phyloP scores from a whole-genome alignment of 257 asterid genomes.

The Primulina huaijiensis region DNA sequence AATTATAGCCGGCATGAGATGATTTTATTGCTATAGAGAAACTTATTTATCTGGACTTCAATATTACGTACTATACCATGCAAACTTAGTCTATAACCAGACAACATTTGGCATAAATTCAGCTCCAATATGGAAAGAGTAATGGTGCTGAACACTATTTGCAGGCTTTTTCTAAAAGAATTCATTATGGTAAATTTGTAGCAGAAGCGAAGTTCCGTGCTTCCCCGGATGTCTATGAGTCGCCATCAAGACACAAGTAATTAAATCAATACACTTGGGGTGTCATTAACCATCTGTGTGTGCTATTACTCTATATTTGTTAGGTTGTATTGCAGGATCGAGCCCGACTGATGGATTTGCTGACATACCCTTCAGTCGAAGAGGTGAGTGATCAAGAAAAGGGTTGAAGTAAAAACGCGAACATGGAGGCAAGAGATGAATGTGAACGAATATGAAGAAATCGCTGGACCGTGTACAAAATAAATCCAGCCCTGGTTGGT shows the following conservation, averaged over 20 bases:
- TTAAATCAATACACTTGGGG: slow-evolving; percentile 17
- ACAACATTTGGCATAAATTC: neutral
- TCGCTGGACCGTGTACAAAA: slow-evolving; percentile 50
- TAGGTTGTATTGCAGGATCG: slow-evolving; percentile 47
- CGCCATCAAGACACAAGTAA: slow-evolving; percentile 73
- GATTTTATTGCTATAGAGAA: neutral
- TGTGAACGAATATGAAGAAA: slow-evolving; percentile 26
- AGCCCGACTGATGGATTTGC: slow-evolving; percentile 52
- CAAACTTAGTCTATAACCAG: neutral
- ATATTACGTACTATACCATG: no score
- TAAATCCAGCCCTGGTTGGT: slow-evolving; percentile 70
- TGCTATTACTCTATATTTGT: neutral
- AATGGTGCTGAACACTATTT: slow-evolving; percentile 10
- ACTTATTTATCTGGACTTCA: neutral
- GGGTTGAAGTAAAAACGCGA: slow-evolving; percentile 82
- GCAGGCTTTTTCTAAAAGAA: slow-evolving; percentile 84
- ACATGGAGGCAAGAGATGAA: slow-evolving; percentile 72
- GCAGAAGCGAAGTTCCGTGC: slow-evolving; percentile 87
- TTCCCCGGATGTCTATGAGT: slow-evolving; percentile 61
- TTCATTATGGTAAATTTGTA: slow-evolving; percentile 93
- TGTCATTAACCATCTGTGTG: neutral
- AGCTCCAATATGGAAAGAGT: neutral
- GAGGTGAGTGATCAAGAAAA: slow-evolving; percentile 48
- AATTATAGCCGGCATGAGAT: no score
- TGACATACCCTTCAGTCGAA: slow-evolving; percentile 76